Percentiles rank a stretch among this genome's conserved stretches.
Evolutionary conservation across 768 basidiomycete genomes (phyloP).

Genomic region (Glaciozyma antarctica): DNA sequence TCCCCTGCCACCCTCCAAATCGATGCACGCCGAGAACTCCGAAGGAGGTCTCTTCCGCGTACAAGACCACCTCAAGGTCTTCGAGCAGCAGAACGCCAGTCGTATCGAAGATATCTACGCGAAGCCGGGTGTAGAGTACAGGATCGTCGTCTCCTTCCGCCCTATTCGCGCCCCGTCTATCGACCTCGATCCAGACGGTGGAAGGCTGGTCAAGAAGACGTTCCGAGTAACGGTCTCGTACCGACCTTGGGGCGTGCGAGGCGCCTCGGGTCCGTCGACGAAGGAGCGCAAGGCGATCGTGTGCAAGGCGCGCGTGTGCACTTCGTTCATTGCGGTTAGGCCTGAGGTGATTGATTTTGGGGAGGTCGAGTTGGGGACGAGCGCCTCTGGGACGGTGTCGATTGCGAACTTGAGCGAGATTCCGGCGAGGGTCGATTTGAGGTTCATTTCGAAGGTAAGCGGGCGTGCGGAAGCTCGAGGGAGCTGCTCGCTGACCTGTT

Average conservation of each 20-base stretch:
- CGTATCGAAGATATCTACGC: conserved; percentile 38
- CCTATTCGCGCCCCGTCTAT: conserved; percentile 24
- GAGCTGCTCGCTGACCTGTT: background rate
- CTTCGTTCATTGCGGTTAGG: conserved; percentile 34
- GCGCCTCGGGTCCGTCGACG: background rate
- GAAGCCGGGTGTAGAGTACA: conserved; percentile 38
- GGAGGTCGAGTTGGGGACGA: conserved; percentile 37
- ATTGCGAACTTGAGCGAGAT: conserved; percentile 36
- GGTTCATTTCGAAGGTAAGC: conserved; percentile 35
- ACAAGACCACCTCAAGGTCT: conserved; percentile 23
- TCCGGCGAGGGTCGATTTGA: conserved; percentile 37
- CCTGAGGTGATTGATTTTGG: conserved; percentile 37
- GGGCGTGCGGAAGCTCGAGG: background rate
- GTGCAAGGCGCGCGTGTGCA: conserved; percentile 35
- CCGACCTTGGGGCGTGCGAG: background rate
- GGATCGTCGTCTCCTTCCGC: conserved; percentile 35
- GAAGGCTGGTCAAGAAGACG: conserved; percentile 31
- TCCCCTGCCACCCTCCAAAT: background rate
- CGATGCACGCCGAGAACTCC: conserved; percentile 1
- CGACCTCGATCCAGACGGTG: conserved; percentile 29
- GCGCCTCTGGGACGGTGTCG: conserved; percentile 29
- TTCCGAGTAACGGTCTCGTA: conserved; percentile 36
- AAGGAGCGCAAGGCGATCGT: conserved; percentile 32
- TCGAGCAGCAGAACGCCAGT: conserved; percentile 12
- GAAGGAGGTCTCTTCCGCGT: conserved; percentile 16